These are phyloP conservation scores for Cyclostephanos tholiformis DNA, from an alignment of 108 stramenopile species.

Conservation along the genomic window DNA sequence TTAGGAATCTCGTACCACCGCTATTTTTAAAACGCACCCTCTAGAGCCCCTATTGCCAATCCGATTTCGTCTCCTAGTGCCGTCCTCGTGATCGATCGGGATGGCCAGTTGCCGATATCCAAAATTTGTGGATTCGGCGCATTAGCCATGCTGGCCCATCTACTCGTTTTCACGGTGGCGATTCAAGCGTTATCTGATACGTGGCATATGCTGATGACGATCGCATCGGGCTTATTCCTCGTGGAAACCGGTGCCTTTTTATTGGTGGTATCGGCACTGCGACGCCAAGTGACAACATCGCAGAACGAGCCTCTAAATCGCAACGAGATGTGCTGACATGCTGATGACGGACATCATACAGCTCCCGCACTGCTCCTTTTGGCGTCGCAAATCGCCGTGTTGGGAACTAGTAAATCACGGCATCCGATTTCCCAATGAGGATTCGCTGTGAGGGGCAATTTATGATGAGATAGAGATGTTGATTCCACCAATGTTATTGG, in stretches of 20 bases:
- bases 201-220: constrained; percentile 25
- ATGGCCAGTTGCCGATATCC: neutral
- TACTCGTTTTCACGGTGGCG: constrained; percentile 18
- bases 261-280: constrained; percentile 15
- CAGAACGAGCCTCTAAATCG: constrained; percentile 5
- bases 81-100: constrained; percentile 9
- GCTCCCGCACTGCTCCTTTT: no score
- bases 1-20: neutral
- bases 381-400: no score
- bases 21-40: neutral
- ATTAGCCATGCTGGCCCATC: constrained; percentile 20
- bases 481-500: no score
- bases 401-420: no score
- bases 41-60: neutral
- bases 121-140: constrained; percentile 16
- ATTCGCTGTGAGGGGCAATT: no score
- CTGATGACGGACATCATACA: no score
- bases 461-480: no score
- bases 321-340: neutral
- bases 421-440: no score
- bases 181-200: constrained; percentile 12
- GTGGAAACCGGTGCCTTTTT: constrained; percentile 40
- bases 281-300: constrained; percentile 4
- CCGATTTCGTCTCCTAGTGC: neutral
- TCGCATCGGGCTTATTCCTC: constrained; percentile 39